Conservation (phyloP, 805 yeast species). For the Isabelozyma pseudorhagii region DNA sequence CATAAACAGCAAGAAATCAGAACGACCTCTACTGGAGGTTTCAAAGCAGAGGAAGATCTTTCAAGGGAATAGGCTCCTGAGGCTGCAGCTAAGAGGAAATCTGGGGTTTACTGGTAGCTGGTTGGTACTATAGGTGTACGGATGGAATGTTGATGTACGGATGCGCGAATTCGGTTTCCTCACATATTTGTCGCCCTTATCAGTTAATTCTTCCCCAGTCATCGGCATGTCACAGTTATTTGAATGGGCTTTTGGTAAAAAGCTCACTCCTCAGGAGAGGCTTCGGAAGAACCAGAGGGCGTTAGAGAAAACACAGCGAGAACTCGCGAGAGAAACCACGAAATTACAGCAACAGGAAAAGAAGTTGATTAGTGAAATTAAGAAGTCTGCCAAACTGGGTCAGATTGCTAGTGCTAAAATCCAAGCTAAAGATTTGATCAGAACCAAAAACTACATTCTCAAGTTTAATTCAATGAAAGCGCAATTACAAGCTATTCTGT, state of each 20-base stretch:
- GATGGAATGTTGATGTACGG: too few species aligned
- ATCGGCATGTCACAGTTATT: constrained; percentile 37
- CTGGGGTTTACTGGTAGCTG: too few species aligned
- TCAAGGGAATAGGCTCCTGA: too few species aligned
- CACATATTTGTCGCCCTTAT: too few species aligned
- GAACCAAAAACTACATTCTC: constrained; percentile 79
- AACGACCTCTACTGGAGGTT: too few species aligned
- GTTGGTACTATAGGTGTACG: too few species aligned
- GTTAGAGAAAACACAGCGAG: constrained; percentile 90
- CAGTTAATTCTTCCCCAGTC: too few species aligned
- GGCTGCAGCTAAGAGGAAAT: too few species aligned
- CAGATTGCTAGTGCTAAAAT: constrained; percentile 88
- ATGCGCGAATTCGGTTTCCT: too few species aligned
- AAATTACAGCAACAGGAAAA: constrained; percentile 91
- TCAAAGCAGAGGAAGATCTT: too few species aligned
- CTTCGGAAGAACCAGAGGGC: constrained; percentile 95
- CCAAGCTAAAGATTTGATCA: constrained; percentile 91
- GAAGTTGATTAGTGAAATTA: constrained; percentile 79
- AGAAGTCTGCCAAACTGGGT: constrained; percentile 86
- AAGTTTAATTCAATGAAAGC: constrained; percentile 94
- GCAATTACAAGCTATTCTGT: constrained; percentile 89
- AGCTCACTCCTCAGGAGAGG: constrained; percentile 90
- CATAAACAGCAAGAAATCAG: too few species aligned
- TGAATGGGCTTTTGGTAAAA: constrained; percentile 96
- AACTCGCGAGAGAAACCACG: constrained; percentile 79